phyloP scores from a whole-genome alignment of 805 yeast species.

The Candida qinlingensis region DNA sequence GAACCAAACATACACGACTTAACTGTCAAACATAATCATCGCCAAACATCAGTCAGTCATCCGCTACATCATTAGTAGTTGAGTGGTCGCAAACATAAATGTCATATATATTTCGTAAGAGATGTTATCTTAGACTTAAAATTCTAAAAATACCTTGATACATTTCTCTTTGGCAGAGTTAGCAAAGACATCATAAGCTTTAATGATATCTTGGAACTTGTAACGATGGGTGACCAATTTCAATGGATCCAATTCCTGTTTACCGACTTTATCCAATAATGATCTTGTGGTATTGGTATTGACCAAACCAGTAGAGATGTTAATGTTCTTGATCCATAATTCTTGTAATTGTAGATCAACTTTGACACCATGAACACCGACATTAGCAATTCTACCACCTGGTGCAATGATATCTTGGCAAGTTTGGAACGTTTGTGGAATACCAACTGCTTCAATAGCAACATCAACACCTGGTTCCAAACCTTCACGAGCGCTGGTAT shows the following conservation, averaged over 20 bases:
- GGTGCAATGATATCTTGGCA: constrained; percentile 50
- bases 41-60: no score
- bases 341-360: constrained; percentile 39
- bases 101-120: no score
- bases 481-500: constrained; percentile 20
- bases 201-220: constrained; percentile 47
- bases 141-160: constrained; percentile 37
- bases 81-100: no score
- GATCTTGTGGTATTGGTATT: constrained; percentile 39
- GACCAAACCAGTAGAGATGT: constrained; percentile 44
- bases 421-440: constrained; percentile 53
- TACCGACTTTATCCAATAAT: constrained; percentile 31
- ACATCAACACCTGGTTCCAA: constrained; percentile 50
- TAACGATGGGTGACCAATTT: constrained; percentile 56
- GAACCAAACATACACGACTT: no score
- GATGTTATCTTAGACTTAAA: not conserved
- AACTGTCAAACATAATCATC: no score
- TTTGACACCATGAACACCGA: constrained; percentile 47
- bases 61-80: no score
- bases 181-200: constrained; percentile 58
- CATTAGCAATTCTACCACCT: constrained; percentile 63
- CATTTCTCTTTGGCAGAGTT: constrained; percentile 50
- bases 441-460: constrained; percentile 62
- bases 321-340: constrained; percentile 40
- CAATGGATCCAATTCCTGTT: constrained; percentile 36